These are phyloP conservation scores for Vitis hybrid DNA, from an alignment of 177 flowering plant genomes.

Conservation along the genomic window DNA sequence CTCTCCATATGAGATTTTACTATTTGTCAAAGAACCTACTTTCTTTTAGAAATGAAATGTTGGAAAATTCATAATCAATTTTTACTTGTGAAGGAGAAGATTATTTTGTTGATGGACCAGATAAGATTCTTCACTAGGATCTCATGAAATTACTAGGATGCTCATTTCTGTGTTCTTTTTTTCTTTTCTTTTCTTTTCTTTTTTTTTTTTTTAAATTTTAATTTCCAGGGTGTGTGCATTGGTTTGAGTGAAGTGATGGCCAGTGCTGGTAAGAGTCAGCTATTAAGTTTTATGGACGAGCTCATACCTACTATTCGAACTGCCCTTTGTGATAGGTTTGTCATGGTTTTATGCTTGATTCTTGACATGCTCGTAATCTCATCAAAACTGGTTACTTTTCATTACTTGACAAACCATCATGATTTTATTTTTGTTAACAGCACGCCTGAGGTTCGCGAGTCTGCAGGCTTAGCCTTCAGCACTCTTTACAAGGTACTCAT, in stretches of 20 bases:
- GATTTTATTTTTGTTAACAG: constrained; percentile 32
- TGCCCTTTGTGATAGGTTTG: constrained; percentile 98
- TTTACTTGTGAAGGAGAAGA: no score
- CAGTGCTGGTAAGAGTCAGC: constrained; percentile 89
- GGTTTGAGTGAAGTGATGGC: constrained; percentile 99
- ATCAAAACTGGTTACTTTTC: neutral
- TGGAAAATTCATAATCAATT: no score
- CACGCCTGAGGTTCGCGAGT: constrained; percentile 87
- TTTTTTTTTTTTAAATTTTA: neutral
- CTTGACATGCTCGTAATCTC: neutral
- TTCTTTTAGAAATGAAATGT: no score
- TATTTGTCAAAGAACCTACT: no score
- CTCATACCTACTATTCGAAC: constrained; percentile 94
- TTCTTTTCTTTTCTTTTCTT: neutral
- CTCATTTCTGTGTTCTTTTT: neutral
- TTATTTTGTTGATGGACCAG: no score
- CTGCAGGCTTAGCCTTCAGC: constrained; percentile 95
- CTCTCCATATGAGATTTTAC: no score
- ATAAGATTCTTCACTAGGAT: no score
- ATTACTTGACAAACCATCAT: neutral
- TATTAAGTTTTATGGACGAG: constrained; percentile 88
- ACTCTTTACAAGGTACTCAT: constrained; percentile 87
- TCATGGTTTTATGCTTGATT: neutral
- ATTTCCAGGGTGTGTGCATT: constrained; percentile 91
- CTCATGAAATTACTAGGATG: no score